Evolutionary conservation across 805 yeast species (phyloP), one percentile per base, ranked within the genome.

Genomic region (Candida hungchunana): DNA sequence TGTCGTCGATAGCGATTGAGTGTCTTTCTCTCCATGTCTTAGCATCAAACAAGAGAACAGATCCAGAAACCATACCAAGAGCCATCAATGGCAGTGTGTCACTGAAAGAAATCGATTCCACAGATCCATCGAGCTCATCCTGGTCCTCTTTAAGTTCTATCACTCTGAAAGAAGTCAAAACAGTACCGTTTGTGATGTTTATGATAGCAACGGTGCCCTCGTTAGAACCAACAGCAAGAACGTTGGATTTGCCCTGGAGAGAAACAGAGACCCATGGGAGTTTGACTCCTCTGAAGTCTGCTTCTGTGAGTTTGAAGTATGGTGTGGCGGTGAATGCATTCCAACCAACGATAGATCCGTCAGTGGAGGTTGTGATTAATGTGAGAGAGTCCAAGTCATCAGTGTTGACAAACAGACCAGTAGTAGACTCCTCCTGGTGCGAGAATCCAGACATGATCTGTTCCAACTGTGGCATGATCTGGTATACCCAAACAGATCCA

Each of bases 401-500:
- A 18, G 67, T 57, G 47, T 81, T 74, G 28, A 82, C 73, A 57
- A 93, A 93, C 13, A 66, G 70, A 36, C 96, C 97, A 44, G 71
- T 76, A 20, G 89, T 83, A 56, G 90, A 80, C 48, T 89, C 93
- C 39, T 73, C 61, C 39, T 83, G 78, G 62, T 90, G 97, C 14
- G 81, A 77, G 54, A 81, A 83, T 3, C 90, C 93, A 31, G 81
- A 69, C 81, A 84, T 80, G 24, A 84, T 62, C 55, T 79, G 83
- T 39, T 77, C 86, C 35, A 83, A 60, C 9, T 73, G 60, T 33
- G 82, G 74, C 17, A 62, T 59, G 26, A 89, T 71, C 53, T 81
- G 85, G 56, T 88, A 93, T 18, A 82, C 86, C 95, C 96, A 90
- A 4, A 89, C 94, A 0, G 95, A 82, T 3, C 98, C 98, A 59